phyloP scores from a whole-genome alignment of 2,329 filamentous ascomycete genomes.

The Ambrosiella cleistominuta region DNA sequence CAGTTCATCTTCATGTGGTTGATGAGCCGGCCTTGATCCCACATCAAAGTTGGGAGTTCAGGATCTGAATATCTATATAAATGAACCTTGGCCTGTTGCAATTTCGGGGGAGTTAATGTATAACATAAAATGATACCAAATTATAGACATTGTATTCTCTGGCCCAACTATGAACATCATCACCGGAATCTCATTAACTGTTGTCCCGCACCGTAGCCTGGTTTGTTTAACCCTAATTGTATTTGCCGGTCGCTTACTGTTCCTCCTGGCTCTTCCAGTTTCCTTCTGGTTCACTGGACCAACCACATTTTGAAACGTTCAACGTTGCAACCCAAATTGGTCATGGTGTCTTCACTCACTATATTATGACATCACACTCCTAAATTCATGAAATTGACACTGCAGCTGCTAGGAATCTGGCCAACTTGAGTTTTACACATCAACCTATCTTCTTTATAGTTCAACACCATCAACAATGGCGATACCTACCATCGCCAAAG shows the following conservation, averaged over 20 bases:
- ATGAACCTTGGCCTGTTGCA: neutral
- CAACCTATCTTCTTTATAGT: neutral
- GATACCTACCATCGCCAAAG: conserved; percentile 34
- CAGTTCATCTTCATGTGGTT: conserved; percentile 92
- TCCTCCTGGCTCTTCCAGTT: neutral
- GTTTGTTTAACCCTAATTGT: neutral
- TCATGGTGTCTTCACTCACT: neutral
- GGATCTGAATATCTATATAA: neutral
- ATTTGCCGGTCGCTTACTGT: neutral
- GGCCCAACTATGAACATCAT: too few species aligned
- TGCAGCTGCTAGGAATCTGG: too few species aligned
- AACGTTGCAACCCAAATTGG: neutral
- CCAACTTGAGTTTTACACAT: neutral
- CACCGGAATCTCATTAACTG: too few species aligned
- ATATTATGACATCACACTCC: neutral
- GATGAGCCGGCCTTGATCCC: conserved; percentile 28
- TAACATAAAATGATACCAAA: too few species aligned
- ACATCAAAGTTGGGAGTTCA: neutral
- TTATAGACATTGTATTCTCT: too few species aligned
- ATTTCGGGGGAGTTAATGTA: too few species aligned
- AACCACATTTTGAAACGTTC: neutral
- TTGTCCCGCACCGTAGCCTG: neutral
- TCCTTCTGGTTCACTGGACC: neutral
- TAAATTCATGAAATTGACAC: neutral
- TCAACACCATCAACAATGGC: conserved; percentile 6